These are phyloP conservation scores for Trichocomaceae sp. DNA, from an alignment of 2,329 filamentous ascomycete genomes.

Conservation along the genomic window DNA sequence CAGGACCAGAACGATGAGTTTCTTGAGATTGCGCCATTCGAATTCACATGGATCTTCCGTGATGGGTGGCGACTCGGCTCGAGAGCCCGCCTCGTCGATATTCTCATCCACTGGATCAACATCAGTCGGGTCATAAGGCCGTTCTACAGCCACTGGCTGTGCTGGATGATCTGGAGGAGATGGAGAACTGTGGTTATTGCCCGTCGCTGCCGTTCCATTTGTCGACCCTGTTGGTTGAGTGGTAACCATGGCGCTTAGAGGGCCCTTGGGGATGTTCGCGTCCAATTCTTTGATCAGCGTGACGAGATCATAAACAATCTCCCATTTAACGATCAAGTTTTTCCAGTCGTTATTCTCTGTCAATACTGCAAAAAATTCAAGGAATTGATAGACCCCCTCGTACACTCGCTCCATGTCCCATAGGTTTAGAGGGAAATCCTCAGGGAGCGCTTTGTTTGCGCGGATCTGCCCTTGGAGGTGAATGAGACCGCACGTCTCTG, in stretches of 20 bases:
- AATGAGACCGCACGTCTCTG: conserved; percentile 90
- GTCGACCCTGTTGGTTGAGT: conserved; percentile 7
- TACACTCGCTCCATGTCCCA: conserved; percentile 99
- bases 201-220: conserved; percentile 15
- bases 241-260: conserved; percentile 45
- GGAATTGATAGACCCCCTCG: conserved; percentile 86
- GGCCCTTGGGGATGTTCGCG: conserved; percentile 76
- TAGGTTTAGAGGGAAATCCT: conserved; percentile 86
- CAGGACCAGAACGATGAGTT: conserved; percentile 82
- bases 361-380: conserved; percentile 86
- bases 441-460: conserved; percentile 64
- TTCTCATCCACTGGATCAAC: conserved; percentile 36
- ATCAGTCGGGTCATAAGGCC: conserved; percentile 54
- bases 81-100: conserved; percentile 29
- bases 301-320: conserved; percentile 81
- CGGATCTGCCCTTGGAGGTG: conserved; percentile 88
- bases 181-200: conserved; percentile 23
- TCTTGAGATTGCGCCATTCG: conserved; percentile 80
- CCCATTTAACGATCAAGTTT: conserved; percentile 81
- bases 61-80: conserved; percentile 43
- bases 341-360: conserved; percentile 81
- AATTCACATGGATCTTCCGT: conserved; percentile 60
- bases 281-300: conserved; percentile 83
- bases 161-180: conserved; percentile 24
- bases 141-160: conserved; percentile 51